Conservation (phyloP, 2,329 filamentous ascomycete species). For the Venturia nashicola region DNA sequence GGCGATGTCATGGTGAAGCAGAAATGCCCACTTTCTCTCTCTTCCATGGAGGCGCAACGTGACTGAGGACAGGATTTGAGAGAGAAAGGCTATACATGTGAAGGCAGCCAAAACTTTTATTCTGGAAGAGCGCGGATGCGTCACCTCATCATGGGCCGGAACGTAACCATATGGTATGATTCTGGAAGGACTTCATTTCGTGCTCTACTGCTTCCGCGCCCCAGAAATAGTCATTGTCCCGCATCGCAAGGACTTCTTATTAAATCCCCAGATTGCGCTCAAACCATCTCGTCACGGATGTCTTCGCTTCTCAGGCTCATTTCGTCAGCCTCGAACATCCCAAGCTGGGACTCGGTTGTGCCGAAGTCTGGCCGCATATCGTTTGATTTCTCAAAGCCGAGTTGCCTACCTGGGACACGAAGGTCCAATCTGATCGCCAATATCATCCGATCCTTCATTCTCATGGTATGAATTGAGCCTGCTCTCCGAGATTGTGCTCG, state of each 20-base stretch:
- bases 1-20: neutral
- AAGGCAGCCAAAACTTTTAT: neutral
- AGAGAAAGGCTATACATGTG: neutral
- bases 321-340: neutral
- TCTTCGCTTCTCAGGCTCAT: neutral
- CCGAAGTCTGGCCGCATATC: neutral
- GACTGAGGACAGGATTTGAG: neutral
- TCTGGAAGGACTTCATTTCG: neutral
- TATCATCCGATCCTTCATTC: neutral
- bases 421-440: neutral
- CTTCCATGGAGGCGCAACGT: neutral
- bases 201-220: neutral
- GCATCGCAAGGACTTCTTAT: slow-evolving; percentile 3
- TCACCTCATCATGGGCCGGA: neutral
- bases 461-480: neutral
- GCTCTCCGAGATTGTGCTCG: neutral
- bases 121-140: neutral
- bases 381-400: neutral
- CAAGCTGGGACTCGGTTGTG: neutral
- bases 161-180: neutral
- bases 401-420: neutral
- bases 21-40: neutral
- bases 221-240: neutral
- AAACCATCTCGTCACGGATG: neutral
- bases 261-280: neutral